A percentile compares a stretch with the other conserved stretches of the same genome.
phyloP scores from a whole-genome alignment of 306 rosid genomes.

The Trifolium pratense region DNA sequence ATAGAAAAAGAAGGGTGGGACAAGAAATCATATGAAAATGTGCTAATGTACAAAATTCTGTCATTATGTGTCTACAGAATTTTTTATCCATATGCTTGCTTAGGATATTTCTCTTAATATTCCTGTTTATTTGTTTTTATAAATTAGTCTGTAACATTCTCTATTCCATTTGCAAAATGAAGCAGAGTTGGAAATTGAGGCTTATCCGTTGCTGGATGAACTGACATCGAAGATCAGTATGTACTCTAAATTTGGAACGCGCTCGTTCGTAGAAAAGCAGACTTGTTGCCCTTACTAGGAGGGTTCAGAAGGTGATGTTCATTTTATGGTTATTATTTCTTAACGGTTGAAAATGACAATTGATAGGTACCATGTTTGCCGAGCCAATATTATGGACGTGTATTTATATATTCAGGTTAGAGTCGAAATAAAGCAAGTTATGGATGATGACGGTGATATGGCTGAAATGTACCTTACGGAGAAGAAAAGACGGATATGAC shows the following conservation, averaged over 20 bases:
- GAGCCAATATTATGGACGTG: constrained; percentile 27
- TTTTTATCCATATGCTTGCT: constrained; percentile 15
- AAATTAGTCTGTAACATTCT: constrained; percentile 42
- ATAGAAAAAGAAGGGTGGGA: too few species aligned
- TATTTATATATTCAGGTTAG: constrained; percentile 70
- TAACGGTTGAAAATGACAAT: constrained; percentile 37
- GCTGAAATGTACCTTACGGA: constrained; percentile 99
- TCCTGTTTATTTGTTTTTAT: constrained; percentile 38
- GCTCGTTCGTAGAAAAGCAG: constrained; percentile 94
- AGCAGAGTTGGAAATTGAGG: constrained; percentile 95
- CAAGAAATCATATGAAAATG: background rate
- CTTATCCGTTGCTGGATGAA: constrained; percentile 92
- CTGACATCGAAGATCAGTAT: constrained; percentile 98
- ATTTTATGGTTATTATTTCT: constrained; percentile 38
- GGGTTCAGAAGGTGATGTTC: constrained; percentile 91
- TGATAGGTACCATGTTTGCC: constrained; percentile 19
- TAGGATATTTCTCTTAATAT: constrained; percentile 17
- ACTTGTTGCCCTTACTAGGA: constrained; percentile 95
- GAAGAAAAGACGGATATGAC: constrained; percentile 88
- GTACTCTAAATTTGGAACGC: constrained; percentile 96
- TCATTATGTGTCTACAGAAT: constrained; percentile 4
- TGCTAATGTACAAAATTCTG: constrained; percentile 25
- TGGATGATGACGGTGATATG: constrained; percentile 99
- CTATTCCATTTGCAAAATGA: constrained; percentile 61
- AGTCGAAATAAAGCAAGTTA: constrained; percentile 98